Evolutionary conservation across 2,329 filamentous ascomycete species (phyloP), one percentile per base, ranked within the genome.

Genomic region (Helotiales sp.): DNA sequence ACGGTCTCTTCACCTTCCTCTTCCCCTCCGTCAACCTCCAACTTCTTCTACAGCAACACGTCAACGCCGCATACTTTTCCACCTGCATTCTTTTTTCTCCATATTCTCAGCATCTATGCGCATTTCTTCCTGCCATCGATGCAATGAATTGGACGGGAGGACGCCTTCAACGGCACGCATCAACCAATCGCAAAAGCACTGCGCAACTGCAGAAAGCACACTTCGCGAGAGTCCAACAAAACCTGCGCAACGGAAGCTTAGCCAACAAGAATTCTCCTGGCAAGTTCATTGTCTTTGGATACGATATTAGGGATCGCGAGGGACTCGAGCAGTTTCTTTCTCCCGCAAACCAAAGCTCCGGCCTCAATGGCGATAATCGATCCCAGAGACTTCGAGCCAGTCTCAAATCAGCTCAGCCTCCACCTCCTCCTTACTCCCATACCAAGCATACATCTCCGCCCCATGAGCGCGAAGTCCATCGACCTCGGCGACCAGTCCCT

Each of bases 91-190:
- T 34, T 49, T 26, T 11, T 20, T 52, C 37, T 32, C 17, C 24
- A 26, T 8, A 60, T 15, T 34, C 47, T 24, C 15, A 59, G 45
- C 28, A 43, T 57, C 30, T 47, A 60, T 52, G 47, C 28, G n/a
- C 40, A 47, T 61, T 26, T 59, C 32, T 58, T 59, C 30, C 26
- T 59, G 20, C 52, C 7, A 66, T 47, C 8, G 2, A 61, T 66
- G 32, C 64, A 34, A 85, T 85, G 83, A 85, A 85, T 71, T 85
- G 82, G 82, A 84, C 82, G 2, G 83, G 83, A 69, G 82, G 82
- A 30, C 81, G 77, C 57, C 77, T 84, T 49, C 78, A 80, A 47
- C 82, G 82, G 66, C 79, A 82, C 72, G 66, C 80, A 75, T 43
- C 74, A 73, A 45, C 73, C 76, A 66, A 76, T 75, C 59, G 75